These are phyloP conservation scores for Leptographium flavum DNA, from an alignment of 2,329 filamentous ascomycete species.

Conservation along the genomic window DNA sequence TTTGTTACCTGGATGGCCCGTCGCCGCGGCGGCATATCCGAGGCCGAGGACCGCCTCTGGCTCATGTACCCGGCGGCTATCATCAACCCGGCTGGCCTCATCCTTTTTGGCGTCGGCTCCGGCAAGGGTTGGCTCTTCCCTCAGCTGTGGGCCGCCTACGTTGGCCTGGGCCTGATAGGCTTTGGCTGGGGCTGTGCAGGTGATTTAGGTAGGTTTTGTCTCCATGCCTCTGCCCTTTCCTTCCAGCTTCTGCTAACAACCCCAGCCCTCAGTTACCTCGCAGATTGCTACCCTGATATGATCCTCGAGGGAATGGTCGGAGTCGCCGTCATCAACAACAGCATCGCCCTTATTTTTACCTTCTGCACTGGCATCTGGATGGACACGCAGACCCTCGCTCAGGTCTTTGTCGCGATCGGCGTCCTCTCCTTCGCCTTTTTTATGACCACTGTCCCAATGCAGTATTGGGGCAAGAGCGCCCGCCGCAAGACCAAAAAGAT, in stretches of 20 bases:
- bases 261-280: conserved; percentile 3
- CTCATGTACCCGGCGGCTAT: conserved; percentile 1
- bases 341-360: conserved; percentile 3
- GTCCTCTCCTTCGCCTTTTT: conserved; percentile 2
- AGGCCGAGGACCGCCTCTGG: conserved; percentile 4
- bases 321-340: conserved; percentile 4
- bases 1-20: conserved; percentile 2
- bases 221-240: not conserved
- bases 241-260: not conserved
- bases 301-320: conserved; percentile 4
- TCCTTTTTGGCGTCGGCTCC: conserved; percentile 3
- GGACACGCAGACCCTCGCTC: not conserved
- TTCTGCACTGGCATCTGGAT: conserved; percentile 3
- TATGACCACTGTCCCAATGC: conserved; percentile 3
- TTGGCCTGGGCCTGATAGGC: not conserved
- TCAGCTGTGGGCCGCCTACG: not conserved
- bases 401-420: conserved; percentile 1
- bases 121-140: conserved; percentile 2
- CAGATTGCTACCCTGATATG: conserved; percentile 5
- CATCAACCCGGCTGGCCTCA: conserved; percentile 2
- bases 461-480: conserved; percentile 1
- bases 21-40: conserved; percentile 2
- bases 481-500: conserved; percentile 1
- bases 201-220: not conserved
- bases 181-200: conserved; percentile 5